Percentiles rank a stretch among this genome's conserved stretches.
These are phyloP conservation scores for Picochlorum sp. DNA, from an alignment of 139 green algal genomes.

Conservation along the genomic window DNA sequence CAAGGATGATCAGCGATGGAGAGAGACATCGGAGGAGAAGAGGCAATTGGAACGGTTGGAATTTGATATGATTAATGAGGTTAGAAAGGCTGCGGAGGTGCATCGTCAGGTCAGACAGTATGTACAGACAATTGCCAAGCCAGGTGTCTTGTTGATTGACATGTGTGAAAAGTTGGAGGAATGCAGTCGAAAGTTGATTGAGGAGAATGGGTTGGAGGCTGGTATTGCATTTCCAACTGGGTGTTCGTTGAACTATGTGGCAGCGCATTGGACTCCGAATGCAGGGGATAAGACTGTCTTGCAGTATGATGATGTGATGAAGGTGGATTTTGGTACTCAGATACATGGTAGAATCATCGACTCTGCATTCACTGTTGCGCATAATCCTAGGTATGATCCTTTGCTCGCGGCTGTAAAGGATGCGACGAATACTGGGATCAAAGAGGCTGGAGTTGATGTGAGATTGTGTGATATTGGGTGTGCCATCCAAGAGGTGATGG, in stretches of 20 bases:
- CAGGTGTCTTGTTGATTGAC: slow-evolving; percentile 80
- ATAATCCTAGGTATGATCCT: slow-evolving; percentile 90
- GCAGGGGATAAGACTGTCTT: slow-evolving; percentile 95
- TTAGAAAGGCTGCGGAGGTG: slow-evolving; percentile 90
- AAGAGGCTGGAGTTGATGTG: slow-evolving; percentile 86
- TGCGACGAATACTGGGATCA: slow-evolving; percentile 87
- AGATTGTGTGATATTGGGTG: slow-evolving; percentile 92
- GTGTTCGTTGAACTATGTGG: slow-evolving; percentile 93
- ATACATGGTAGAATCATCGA: slow-evolving; percentile 93
- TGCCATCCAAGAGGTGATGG: slow-evolving; percentile 88
- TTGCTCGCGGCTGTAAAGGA: slow-evolving; percentile 83
- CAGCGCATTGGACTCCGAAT: slow-evolving; percentile 98
- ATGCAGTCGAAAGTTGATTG: slow-evolving; percentile 77
- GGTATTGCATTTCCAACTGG: slow-evolving; percentile 88
- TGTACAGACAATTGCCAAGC: slow-evolving; percentile 81
- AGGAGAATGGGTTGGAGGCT: slow-evolving; percentile 79
- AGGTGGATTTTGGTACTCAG: slow-evolving; percentile 90
- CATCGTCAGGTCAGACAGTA: slow-evolving; percentile 88
- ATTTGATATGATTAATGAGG: slow-evolving; percentile 83
- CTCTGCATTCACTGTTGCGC: slow-evolving; percentile 90
- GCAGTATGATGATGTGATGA: slow-evolving; percentile 98
- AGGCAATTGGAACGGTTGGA: slow-evolving; percentile 70
- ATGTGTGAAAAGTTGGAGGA: slow-evolving; percentile 94
- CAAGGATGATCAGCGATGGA: slow-evolving; percentile 81
- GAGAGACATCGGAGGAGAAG: slow-evolving; percentile 88